These are phyloP conservation scores for Coprinopsis cinerea DNA, from an alignment of 768 basidiomycete species.

Conservation along the genomic window DNA sequence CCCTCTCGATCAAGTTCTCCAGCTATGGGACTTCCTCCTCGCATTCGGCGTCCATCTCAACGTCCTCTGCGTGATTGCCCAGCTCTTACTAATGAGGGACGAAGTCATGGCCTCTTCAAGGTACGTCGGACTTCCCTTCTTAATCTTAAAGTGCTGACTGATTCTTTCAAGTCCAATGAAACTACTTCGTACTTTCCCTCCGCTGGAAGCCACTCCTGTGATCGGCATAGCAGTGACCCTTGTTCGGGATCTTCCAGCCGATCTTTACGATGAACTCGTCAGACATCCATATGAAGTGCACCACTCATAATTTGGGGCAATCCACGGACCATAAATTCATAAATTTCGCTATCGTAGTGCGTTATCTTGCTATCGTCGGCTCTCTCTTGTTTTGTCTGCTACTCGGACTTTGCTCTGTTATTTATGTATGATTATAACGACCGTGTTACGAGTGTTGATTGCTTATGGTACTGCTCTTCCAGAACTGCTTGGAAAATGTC, in stretches of 20 bases:
- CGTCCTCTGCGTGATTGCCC: conserved; percentile 94
- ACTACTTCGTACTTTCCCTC: conserved; percentile 88
- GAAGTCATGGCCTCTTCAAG: conserved; percentile 85
- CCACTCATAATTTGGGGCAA: conserved; percentile 12
- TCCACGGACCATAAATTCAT: neutral
- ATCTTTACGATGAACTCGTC: conserved; percentile 84
- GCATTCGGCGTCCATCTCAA: conserved; percentile 97
- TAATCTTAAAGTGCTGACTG: conserved; percentile 2
- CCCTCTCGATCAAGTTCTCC: conserved; percentile 89
- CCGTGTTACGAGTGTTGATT: no score
- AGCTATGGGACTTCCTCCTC: conserved; percentile 95
- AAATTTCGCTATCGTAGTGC: neutral
- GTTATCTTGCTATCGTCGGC: no score
- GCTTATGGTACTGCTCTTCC: no score
- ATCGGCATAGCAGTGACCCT: conserved; percentile 92
- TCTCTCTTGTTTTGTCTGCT: no score
- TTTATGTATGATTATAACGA: no score
- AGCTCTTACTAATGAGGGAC: conserved; percentile 82
- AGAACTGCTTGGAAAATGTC: no score
- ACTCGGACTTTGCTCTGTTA: no score
- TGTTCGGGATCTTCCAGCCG: conserved; percentile 83
- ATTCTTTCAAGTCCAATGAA: conserved; percentile 74
- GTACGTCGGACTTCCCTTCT: conserved; percentile 41
- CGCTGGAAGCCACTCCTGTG: conserved; percentile 79
- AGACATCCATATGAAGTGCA: conserved; percentile 73